A percentile compares a stretch with the other conserved stretches of the same genome.
Evolutionary conservation across 352 stramenopile genomes (phyloP).

Genomic region (Pythium periplocum): DNA sequence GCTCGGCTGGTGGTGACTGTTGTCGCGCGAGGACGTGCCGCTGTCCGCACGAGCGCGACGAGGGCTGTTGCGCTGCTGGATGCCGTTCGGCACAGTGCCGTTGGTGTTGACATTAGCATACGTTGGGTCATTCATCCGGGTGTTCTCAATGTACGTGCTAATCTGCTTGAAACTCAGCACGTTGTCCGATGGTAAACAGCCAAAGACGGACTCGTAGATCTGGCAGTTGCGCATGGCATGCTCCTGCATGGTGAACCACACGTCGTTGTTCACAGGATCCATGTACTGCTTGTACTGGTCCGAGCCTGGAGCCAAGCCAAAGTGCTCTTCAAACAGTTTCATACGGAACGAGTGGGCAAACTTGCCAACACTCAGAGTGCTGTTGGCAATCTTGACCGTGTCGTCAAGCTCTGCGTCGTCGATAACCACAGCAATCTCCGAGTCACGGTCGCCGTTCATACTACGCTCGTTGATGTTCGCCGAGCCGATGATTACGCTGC

Average conservation of each 20-base stretch:
- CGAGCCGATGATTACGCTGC: conserved; percentile 72
- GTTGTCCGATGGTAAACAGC: conserved; percentile 70
- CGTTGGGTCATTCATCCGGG: too few relatives aligned
- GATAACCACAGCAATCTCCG: conserved; percentile 82
- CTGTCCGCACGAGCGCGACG: conserved; percentile 11
- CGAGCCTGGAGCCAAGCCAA: conserved; percentile 48
- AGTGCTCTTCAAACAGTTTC: conserved; percentile 84
- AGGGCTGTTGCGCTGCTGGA: conserved; percentile 1
- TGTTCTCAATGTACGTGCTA: conserved; percentile 33
- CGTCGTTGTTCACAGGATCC: conserved; percentile 53
- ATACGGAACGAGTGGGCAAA: conserved; percentile 85
- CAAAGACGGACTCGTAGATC: conserved; percentile 82
- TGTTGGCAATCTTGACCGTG: conserved; percentile 36
- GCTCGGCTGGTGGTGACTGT: neutral
- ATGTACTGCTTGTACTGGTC: conserved; percentile 47
- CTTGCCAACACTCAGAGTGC: conserved; percentile 54
- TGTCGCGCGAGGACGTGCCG: neutral
- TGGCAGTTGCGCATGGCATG: conserved; percentile 80
- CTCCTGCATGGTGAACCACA: conserved; percentile 82
- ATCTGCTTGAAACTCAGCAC: conserved; percentile 71
- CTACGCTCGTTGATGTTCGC: conserved; percentile 88
- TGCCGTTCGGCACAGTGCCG: conserved; percentile 1
- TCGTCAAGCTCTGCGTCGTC: conserved; percentile 74
- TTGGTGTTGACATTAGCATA: conserved; percentile 2
- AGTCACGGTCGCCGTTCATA: conserved; percentile 84